phyloP scores from a whole-genome alignment of 495 filamentous ascomycete genomes.

The Parmelia sp. region DNA sequence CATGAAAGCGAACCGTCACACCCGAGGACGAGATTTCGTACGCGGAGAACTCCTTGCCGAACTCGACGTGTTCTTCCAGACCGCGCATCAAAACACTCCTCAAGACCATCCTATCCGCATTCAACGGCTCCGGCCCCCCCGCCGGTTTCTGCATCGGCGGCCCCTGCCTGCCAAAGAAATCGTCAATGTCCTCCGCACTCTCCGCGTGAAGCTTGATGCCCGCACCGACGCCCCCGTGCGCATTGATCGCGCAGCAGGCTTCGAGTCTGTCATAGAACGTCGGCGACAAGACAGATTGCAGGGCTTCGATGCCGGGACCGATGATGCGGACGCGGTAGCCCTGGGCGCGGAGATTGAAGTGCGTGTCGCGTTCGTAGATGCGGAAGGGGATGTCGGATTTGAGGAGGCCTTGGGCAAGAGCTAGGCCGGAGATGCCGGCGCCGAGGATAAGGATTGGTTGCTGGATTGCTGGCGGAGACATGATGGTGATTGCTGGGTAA shows the following conservation, averaged over 20 bases:
- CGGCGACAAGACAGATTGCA: not conserved
- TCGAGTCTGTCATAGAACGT: not conserved
- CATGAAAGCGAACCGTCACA: conserved; percentile 36
- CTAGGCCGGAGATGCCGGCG: conserved; percentile 45
- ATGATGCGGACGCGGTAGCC: conserved; percentile 48
- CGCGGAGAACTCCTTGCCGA: conserved; percentile 36
- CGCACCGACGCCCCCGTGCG: too few relatives aligned
- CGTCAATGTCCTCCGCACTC: not conserved
- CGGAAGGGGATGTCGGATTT: conserved; percentile 43
- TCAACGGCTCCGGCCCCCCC: conserved; percentile 18
- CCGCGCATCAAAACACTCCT: conserved; percentile 30
- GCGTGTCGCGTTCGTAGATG: conserved; percentile 47
- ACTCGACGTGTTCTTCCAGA: conserved; percentile 36
- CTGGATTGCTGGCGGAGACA: conserved; percentile 23
- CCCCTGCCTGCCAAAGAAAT: not conserved
- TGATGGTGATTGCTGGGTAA: not conserved
- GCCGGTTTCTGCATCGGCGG: not conserved
- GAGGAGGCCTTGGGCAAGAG: conserved; percentile 44
- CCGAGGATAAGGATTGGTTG: conserved; percentile 48
- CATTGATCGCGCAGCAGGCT: not conserved
- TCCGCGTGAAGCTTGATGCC: not conserved
- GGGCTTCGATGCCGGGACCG: not conserved
- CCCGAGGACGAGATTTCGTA: conserved; percentile 32
- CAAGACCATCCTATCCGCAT: conserved; percentile 30
- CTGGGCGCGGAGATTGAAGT: conserved; percentile 45